These are phyloP conservation scores for Coemansia guatemalensis DNA, from an alignment of 192 early-diverging fungal genomes.

Conservation along the genomic window DNA sequence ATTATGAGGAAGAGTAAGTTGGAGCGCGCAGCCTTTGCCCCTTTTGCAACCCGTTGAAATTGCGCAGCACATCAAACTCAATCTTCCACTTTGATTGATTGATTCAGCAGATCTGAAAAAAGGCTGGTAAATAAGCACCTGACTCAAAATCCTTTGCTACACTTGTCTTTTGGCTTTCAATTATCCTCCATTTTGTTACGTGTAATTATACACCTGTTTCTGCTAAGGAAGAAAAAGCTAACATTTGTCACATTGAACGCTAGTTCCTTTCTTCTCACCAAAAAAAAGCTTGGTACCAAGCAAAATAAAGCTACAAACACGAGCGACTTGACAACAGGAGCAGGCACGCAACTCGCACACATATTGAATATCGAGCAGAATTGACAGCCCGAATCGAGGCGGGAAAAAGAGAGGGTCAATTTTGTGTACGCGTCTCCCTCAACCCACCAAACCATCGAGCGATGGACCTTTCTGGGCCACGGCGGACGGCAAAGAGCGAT, in stretches of 20 bases:
- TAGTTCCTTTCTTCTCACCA: no score
- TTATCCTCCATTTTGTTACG: not conserved
- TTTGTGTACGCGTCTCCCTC: no score
- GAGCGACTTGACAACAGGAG: no score
- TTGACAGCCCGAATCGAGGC: conserved; percentile 2
- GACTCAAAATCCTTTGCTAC: not conserved
- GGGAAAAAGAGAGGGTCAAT: not conserved
- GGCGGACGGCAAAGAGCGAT: conserved; percentile 23
- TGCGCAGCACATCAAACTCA: conserved; percentile 9
- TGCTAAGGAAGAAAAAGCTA: no score
- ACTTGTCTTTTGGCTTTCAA: not conserved
- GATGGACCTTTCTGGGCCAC: conserved; percentile 39
- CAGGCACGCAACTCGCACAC: no score
- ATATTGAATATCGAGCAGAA: not conserved
- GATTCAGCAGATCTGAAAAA: not conserved
- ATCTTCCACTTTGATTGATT: not conserved
- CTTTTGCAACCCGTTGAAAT: not conserved
- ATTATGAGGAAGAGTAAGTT: not conserved
- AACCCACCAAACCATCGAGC: no score
- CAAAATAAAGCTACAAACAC: no score
- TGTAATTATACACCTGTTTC: not conserved
- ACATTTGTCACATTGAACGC: no score
- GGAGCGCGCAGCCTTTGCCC: no score
- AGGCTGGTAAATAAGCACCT: not conserved
- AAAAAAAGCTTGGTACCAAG: no score